Percentiles rank a stretch among this genome's conserved stretches.
Evolutionary conservation across 768 basidiomycete species (phyloP).

Genomic region (Hygrophorus pudorinus): DNA sequence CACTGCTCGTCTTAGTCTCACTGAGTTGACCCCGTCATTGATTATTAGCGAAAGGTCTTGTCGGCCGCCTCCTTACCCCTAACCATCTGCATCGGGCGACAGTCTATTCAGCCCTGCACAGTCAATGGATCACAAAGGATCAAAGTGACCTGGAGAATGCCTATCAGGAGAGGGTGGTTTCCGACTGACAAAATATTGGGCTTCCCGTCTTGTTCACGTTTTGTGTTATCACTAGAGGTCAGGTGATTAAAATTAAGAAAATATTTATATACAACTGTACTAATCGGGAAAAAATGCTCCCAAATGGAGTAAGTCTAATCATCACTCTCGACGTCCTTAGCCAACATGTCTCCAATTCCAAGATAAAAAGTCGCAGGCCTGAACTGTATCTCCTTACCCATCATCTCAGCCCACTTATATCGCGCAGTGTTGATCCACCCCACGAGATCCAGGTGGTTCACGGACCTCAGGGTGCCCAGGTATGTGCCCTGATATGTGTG

Average conservation of each 20-base stretch:
- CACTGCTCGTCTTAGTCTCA: conserved; percentile 1
- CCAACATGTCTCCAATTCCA: conserved; percentile 69
- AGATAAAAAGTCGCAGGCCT: conserved; percentile 89
- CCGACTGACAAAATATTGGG: neutral
- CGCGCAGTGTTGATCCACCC: conserved; percentile 89
- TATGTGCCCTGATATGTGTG: conserved; percentile 62
- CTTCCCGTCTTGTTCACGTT: neutral
- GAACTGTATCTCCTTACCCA: conserved; percentile 85
- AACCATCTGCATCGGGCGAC: conserved; percentile 52
- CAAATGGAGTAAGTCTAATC: neutral
- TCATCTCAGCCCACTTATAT: conserved; percentile 84
- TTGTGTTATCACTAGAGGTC: neutral
- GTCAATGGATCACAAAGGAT: conserved; percentile 60
- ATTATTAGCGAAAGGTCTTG: conserved; percentile 45
- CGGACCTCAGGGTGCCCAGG: conserved; percentile 81
- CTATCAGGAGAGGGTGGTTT: conserved; percentile 46
- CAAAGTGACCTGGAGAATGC: conserved; percentile 47
- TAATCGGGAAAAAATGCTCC: no score
- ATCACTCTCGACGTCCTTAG: conserved; percentile 63
- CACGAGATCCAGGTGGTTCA: conserved; percentile 88
- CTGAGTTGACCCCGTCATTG: neutral
- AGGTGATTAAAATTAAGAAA: neutral
- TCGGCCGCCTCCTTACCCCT: conserved; percentile 49
- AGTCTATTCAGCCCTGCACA: conserved; percentile 47
- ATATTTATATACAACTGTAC: no score